Evolutionary conservation across 139 green algal genomes (phyloP).

Genomic region (Klebsormidium nitens): DNA sequence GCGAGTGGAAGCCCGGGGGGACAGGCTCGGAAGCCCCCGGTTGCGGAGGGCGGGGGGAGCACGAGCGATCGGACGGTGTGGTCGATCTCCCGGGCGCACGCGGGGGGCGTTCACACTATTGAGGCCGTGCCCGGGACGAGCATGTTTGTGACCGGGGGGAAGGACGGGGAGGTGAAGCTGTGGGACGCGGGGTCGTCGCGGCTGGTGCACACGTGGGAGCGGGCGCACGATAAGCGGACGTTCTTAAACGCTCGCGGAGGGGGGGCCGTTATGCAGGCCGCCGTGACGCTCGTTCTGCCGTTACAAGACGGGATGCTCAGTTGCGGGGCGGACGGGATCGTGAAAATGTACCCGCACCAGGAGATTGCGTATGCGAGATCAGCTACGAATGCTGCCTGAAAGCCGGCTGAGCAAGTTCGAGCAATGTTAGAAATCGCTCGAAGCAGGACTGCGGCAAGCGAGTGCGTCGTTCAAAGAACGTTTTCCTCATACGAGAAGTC

Average conservation of each 20-base stretch:
- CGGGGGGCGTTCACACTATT: conserved; percentile 14
- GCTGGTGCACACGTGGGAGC: conserved; percentile 14
- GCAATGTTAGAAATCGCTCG: too few species aligned
- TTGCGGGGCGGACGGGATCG: conserved; percentile 33
- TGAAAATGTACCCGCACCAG: conserved; percentile 28
- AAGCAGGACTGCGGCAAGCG: too few species aligned
- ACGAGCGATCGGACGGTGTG: conserved; percentile 19
- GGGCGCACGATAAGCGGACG: conserved; percentile 26
- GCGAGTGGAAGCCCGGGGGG: too few species aligned
- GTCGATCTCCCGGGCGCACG: conserved; percentile 17
- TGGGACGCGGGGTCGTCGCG: conserved; percentile 28
- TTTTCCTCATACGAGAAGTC: too few species aligned
- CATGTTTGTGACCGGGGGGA: conserved; percentile 28
- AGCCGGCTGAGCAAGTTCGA: too few species aligned
- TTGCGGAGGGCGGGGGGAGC: too few species aligned
- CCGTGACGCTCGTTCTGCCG: conserved; percentile 25
- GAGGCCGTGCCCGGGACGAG: conserved; percentile 13
- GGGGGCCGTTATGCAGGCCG: conserved; percentile 32
- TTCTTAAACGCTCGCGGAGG: conserved; percentile 38
- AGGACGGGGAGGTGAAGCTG: conserved; percentile 42
- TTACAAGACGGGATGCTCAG: conserved; percentile 16
- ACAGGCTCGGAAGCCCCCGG: too few species aligned
- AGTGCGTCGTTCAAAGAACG: too few species aligned
- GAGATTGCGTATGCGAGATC: too few species aligned
- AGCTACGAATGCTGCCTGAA: too few species aligned